Evolutionary conservation across 2,329 filamentous ascomycete genomes (phyloP).

Genomic region (Colletotrichum echinochloae): DNA sequence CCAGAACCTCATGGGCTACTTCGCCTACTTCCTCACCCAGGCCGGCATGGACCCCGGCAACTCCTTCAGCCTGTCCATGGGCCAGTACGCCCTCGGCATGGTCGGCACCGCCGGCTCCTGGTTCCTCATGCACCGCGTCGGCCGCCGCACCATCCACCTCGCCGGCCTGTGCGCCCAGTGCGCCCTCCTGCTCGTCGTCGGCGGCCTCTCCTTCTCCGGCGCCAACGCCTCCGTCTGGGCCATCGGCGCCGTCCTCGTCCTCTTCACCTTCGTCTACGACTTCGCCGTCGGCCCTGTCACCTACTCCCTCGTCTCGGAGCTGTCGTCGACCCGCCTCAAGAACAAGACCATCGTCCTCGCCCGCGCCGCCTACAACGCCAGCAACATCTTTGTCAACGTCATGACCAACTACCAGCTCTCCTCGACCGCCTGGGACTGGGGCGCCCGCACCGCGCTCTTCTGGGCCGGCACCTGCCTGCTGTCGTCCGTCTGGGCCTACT

Average conservation of each 20-base stretch:
- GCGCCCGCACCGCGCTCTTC: conserved; percentile 60
- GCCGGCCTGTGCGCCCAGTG: conserved; percentile 57
- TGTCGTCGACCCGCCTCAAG: conserved; percentile 65
- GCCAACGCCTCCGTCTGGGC: conserved; percentile 55
- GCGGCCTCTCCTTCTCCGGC: conserved; percentile 53
- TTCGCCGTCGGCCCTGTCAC: conserved; percentile 66
- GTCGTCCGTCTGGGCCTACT: conserved; percentile 62
- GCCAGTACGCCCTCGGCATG: conserved; percentile 62
- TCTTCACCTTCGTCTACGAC: conserved; percentile 67
- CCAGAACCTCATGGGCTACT: conserved; percentile 57
- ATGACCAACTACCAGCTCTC: conserved; percentile 63
- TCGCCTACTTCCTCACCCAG: conserved; percentile 49
- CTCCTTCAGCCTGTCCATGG: conserved; percentile 60
- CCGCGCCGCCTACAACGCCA: conserved; percentile 60
- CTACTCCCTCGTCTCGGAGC: conserved; percentile 64
- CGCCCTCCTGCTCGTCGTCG: conserved; percentile 55
- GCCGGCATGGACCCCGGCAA: conserved; percentile 59
- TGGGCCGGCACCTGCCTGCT: conserved; percentile 62
- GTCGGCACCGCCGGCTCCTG: conserved; percentile 64
- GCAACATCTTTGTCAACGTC: conserved; percentile 63
- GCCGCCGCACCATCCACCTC: conserved; percentile 63
- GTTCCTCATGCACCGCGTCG: conserved; percentile 61
- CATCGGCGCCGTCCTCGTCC: conserved; percentile 60
- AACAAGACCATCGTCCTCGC: conserved; percentile 67
- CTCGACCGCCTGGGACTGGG: conserved; percentile 60